phyloP scores from a whole-genome alignment of 1,284 basidiomycete genomes.

The Pyrrhoderma lamaoense region DNA sequence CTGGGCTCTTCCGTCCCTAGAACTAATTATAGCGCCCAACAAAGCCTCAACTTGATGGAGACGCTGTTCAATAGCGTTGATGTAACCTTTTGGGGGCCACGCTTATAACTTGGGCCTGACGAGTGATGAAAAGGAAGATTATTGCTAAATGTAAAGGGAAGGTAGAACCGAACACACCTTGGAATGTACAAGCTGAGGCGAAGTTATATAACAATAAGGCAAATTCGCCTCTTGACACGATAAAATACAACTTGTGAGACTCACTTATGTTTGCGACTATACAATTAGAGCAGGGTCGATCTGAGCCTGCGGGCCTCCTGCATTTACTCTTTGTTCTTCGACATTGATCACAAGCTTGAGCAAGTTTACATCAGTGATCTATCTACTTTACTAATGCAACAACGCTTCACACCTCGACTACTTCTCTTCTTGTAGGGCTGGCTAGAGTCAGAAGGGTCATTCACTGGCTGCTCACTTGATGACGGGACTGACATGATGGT shows the following conservation, averaged over 20 bases:
- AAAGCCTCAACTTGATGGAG: slow-evolving; percentile 86
- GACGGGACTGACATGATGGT: slow-evolving; percentile 23
- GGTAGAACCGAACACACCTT: slow-evolving; percentile 40
- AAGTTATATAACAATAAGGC: neutral
- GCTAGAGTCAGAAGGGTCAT: slow-evolving; percentile 48
- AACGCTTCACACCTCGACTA: slow-evolving; percentile 46
- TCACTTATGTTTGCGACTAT: slow-evolving; percentile 51
- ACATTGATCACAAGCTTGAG: slow-evolving; percentile 68
- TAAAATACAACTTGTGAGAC: slow-evolving; percentile 17
- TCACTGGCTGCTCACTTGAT: slow-evolving; percentile 36
- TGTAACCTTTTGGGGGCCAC: slow-evolving; percentile 86
- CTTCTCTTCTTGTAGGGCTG: slow-evolving; percentile 50
- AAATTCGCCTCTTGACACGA: slow-evolving; percentile 4
- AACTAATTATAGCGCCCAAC: slow-evolving; percentile 69
- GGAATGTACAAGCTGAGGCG: slow-evolving; percentile 62
- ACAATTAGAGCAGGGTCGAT: slow-evolving; percentile 62
- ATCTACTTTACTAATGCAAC: slow-evolving; percentile 2
- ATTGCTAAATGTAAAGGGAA: neutral
- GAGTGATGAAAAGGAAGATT: slow-evolving; percentile 24
- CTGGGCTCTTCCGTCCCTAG: slow-evolving; percentile 63
- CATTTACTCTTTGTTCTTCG: slow-evolving; percentile 84
- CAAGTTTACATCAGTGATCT: slow-evolving; percentile 2
- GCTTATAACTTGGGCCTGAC: slow-evolving; percentile 75
- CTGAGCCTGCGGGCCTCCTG: slow-evolving; percentile 49
- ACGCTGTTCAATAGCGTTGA: slow-evolving; percentile 82